Evolutionary conservation across 2,329 filamentous ascomycete genomes (phyloP).

Genomic region (Plenodomus tracheiphilus): DNA sequence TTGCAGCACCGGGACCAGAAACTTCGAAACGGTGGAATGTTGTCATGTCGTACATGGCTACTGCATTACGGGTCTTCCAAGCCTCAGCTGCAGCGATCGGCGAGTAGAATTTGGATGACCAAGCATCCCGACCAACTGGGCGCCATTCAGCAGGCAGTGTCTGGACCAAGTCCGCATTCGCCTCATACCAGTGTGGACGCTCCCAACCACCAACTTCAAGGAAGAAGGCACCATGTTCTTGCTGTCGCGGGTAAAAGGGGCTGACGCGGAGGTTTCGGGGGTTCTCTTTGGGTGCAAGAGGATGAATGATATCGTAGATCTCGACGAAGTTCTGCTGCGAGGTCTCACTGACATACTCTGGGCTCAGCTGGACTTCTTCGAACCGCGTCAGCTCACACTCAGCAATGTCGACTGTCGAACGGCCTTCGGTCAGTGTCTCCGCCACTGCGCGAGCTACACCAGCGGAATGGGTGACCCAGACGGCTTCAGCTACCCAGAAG

Average conservation of each 20-base stretch:
- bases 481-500: conserved; percentile 67
- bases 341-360: conserved; percentile 61
- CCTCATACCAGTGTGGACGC: conserved; percentile 64
- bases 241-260: conserved; percentile 60
- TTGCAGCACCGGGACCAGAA: conserved; percentile 59
- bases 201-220: conserved; percentile 65
- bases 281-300: conserved; percentile 60
- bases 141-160: conserved; percentile 59
- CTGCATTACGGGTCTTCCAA: conserved; percentile 66
- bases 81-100: conserved; percentile 64
- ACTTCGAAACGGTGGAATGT: conserved; percentile 62
- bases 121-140: conserved; percentile 60
- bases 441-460: conserved; percentile 65
- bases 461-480: conserved; percentile 69
- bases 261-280: conserved; percentile 63
- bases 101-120: conserved; percentile 62
- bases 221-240: conserved; percentile 61
- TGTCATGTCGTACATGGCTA: conserved; percentile 66
- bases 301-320: conserved; percentile 67
- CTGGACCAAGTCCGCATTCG: conserved; percentile 57
- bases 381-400: conserved; percentile 65
- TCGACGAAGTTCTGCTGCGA: conserved; percentile 65
- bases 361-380: conserved; percentile 62
- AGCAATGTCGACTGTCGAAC: conserved; percentile 59
- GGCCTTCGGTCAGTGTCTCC: conserved; percentile 60